Evolutionary conservation across 2,329 filamentous ascomycete species (phyloP).

Genomic region (Botrytis deweyae): DNA sequence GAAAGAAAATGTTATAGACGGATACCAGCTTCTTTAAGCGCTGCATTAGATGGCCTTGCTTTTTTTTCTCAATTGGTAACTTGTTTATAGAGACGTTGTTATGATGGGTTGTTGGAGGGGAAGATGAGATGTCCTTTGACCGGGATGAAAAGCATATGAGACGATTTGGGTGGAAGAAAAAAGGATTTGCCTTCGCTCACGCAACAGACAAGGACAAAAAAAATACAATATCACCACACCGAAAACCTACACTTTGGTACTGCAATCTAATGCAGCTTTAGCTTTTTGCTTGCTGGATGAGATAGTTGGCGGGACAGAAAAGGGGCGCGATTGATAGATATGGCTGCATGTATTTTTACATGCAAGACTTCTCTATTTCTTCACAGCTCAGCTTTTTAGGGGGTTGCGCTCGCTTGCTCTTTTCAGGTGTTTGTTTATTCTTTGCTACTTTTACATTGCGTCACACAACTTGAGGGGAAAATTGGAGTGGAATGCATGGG

Average conservation of each 20-base stretch:
- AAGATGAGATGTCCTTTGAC: slow-evolving; percentile 18
- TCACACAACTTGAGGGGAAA: slow-evolving; percentile 10
- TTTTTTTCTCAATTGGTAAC: slow-evolving; percentile 8
- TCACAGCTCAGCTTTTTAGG: background rate
- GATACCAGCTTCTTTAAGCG: slow-evolving; percentile 16
- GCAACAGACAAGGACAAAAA: slow-evolving; percentile 14
- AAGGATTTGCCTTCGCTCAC: slow-evolving; percentile 18
- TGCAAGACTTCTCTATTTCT: background rate
- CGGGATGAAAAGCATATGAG: slow-evolving; percentile 19
- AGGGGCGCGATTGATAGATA: background rate
- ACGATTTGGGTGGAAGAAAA: slow-evolving; percentile 16
- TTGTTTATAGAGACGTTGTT: slow-evolving; percentile 21
- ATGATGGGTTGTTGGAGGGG: slow-evolving; percentile 14
- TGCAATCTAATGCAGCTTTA: background rate
- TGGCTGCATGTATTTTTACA: background rate
- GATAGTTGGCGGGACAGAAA: slow-evolving; percentile 1
- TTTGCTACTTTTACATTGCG: background rate
- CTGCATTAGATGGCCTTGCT: slow-evolving; percentile 20
- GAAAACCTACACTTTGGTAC: slow-evolving; percentile 6
- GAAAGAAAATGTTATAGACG: slow-evolving; percentile 16
- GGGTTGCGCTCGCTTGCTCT: slow-evolving; percentile 9
- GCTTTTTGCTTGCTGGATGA: background rate
- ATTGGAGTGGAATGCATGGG: slow-evolving; percentile 7
- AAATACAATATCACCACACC: background rate
- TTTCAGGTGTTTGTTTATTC: slow-evolving; percentile 7